Conservation (phyloP, 2,329 filamentous ascomycete species). For the Coniella lustricola region DNA sequence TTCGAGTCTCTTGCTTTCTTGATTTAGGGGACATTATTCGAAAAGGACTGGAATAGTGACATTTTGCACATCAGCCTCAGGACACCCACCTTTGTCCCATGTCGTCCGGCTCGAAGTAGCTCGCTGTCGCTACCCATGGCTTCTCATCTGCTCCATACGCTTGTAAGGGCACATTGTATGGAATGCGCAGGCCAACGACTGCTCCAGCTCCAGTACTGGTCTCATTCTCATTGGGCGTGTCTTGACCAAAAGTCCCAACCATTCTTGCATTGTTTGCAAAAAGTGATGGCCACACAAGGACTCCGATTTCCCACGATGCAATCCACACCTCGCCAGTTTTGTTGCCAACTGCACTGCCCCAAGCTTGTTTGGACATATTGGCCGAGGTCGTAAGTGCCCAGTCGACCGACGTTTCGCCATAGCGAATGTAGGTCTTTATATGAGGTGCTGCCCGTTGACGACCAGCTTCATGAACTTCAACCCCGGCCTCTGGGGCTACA, state of each 20-base stretch:
- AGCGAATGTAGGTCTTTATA: slow-evolving; percentile 82
- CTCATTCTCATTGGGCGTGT: slow-evolving; percentile 38
- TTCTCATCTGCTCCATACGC: slow-evolving; percentile 55
- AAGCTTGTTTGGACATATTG: slow-evolving; percentile 85
- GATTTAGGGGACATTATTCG: no score
- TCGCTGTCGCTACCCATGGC: slow-evolving; percentile 68
- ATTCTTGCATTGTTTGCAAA: slow-evolving; percentile 48
- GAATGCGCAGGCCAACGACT: slow-evolving; percentile 66
- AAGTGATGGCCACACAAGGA: slow-evolving; percentile 70
- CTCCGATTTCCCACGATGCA: slow-evolving; percentile 77
- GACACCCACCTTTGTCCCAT: slow-evolving; percentile 35
- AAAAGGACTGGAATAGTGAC: not conserved
- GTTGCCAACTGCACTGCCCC: slow-evolving; percentile 58
- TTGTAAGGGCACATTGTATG: slow-evolving; percentile 72
- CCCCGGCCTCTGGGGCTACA: slow-evolving; percentile 10
- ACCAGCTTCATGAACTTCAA: slow-evolving; percentile 41
- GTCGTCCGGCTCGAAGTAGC: slow-evolving; percentile 57
- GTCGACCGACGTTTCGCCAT: slow-evolving; percentile 52
- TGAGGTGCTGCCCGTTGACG: slow-evolving; percentile 71
- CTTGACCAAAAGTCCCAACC: slow-evolving; percentile 60
- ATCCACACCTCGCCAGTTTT: slow-evolving; percentile 57
- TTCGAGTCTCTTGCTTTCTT: no score
- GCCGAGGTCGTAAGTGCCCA: slow-evolving; percentile 88
- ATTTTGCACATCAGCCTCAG: not conserved
- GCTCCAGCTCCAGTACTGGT: slow-evolving; percentile 22